Evolutionary conservation across 2,329 filamentous ascomycete genomes (phyloP).

Genomic region (Fusarium denticulatum): DNA sequence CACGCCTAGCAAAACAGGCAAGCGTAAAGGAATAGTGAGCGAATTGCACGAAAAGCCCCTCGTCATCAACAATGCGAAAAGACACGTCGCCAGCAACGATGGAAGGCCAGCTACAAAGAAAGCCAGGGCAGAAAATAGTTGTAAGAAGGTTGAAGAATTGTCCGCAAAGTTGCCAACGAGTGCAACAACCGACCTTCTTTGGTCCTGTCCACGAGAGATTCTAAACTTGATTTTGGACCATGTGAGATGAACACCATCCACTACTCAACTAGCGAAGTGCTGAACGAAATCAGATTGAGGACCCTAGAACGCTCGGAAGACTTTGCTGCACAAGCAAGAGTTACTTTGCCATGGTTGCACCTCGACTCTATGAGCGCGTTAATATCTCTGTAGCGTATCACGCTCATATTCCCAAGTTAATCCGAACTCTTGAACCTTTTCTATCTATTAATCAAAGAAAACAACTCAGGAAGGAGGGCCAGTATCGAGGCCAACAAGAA

Average conservation of each 20-base stretch:
- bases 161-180: background rate
- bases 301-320: background rate
- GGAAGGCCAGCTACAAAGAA: background rate
- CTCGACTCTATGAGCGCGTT: slow-evolving; percentile 26
- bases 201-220: slow-evolving; percentile 24
- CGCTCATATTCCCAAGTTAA: slow-evolving; percentile 31
- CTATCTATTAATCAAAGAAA: slow-evolving; percentile 30
- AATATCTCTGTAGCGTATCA: slow-evolving; percentile 4
- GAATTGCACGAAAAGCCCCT: background rate
- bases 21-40: slow-evolving; percentile 10
- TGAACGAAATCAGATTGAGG: background rate
- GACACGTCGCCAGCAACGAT: background rate
- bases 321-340: slow-evolving; percentile 30
- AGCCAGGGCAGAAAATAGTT: background rate
- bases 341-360: slow-evolving; percentile 20
- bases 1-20: background rate
- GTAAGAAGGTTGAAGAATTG: background rate
- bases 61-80: background rate
- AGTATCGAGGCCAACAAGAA: slow-evolving; percentile 31
- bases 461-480: slow-evolving; percentile 23
- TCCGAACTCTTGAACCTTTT: slow-evolving; percentile 27
- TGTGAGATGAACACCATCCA: background rate
- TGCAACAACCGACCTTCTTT: background rate
- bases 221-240: slow-evolving; percentile 21
- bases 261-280: accelerated